Percentiles rank a stretch among this genome's conserved stretches.
Evolutionary conservation across 495 filamentous ascomycete species (phyloP).

Genomic region (Aspergillus indologenus): DNA sequence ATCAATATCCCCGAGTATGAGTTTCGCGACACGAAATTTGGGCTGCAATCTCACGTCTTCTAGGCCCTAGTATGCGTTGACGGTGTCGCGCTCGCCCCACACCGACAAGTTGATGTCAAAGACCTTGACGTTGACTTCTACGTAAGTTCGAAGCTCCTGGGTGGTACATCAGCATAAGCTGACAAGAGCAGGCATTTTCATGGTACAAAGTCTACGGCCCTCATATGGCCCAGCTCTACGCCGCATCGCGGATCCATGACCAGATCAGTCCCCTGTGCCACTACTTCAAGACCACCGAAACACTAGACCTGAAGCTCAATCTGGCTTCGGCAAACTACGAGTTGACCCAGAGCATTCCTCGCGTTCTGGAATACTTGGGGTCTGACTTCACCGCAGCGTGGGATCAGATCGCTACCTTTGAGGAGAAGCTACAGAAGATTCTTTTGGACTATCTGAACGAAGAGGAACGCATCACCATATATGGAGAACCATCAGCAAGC

Average conservation of each 20-base stretch:
- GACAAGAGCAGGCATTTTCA: conserved; percentile 55
- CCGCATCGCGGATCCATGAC: conserved; percentile 40
- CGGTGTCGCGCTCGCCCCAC: conserved; percentile 69
- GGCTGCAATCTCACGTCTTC: conserved; percentile 23
- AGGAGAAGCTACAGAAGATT: conserved; percentile 54
- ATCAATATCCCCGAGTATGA: conserved; percentile 38
- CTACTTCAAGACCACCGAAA: conserved; percentile 60
- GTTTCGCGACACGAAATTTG: conserved; percentile 24
- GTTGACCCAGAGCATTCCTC: conserved; percentile 55
- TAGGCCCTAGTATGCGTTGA: conserved; percentile 51
- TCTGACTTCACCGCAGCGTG: conserved; percentile 39
- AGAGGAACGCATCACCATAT: conserved; percentile 50
- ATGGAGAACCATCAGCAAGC: conserved; percentile 49
- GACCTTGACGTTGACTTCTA: conserved; percentile 70
- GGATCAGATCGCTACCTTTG: conserved; percentile 53
- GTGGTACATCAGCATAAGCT: conserved; percentile 25
- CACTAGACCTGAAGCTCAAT: conserved; percentile 61
- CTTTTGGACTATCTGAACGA: conserved; percentile 54
- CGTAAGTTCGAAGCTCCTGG: conserved; percentile 22
- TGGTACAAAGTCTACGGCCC: conserved; percentile 80
- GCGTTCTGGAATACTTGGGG: conserved; percentile 54
- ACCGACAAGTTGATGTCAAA: conserved; percentile 62
- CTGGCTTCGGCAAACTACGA: conserved; percentile 67
- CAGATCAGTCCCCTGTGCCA: conserved; percentile 56
- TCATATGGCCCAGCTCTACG: conserved; percentile 67